These are phyloP conservation scores for Meripilus lineatus DNA, from an alignment of 1,284 basidiomycete genomes.

Conservation along the genomic window DNA sequence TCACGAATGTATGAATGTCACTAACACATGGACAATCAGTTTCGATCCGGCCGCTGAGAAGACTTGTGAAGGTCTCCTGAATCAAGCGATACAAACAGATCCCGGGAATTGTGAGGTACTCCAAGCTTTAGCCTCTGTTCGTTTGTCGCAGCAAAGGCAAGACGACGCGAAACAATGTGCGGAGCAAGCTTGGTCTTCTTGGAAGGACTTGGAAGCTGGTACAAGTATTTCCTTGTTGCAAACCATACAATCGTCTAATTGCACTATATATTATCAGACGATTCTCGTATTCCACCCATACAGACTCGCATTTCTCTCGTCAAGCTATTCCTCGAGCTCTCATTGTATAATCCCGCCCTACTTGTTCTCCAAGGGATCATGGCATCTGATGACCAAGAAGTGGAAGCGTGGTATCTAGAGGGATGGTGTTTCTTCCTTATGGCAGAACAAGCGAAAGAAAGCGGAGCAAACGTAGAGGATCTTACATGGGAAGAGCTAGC, in stretches of 20 bases:
- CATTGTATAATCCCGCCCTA: constrained; percentile 66
- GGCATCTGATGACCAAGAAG: constrained; percentile 80
- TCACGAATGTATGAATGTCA: background rate
- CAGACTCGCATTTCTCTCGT: constrained; percentile 71
- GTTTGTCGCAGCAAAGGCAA: constrained; percentile 81
- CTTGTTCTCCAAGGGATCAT: constrained; percentile 78
- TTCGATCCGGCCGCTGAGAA: constrained; percentile 77
- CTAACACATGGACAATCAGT: constrained; percentile 33
- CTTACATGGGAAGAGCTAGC: constrained; percentile 77
- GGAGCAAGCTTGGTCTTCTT: constrained; percentile 65
- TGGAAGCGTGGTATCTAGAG: constrained; percentile 93
- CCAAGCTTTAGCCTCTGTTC: constrained; percentile 81
- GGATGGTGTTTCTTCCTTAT: constrained; percentile 90
- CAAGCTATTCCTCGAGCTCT: constrained; percentile 82
- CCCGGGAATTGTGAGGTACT: constrained; percentile 78
- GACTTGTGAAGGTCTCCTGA: constrained; percentile 77
- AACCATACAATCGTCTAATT: constrained; percentile 3
- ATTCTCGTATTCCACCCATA: constrained; percentile 69
- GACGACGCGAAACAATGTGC: constrained; percentile 76
- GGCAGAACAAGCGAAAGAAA: constrained; percentile 60
- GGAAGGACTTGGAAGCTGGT: constrained; percentile 77
- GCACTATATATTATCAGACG: constrained; percentile 40
- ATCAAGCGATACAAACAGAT: constrained; percentile 69
- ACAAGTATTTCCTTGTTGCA: constrained; percentile 12
- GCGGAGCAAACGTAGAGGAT: constrained; percentile 51